Percentiles rank a stretch among this genome's conserved stretches.
Evolutionary conservation across 305 asterid species (phyloP).

Genomic region (Rubia tinctorum): DNA sequence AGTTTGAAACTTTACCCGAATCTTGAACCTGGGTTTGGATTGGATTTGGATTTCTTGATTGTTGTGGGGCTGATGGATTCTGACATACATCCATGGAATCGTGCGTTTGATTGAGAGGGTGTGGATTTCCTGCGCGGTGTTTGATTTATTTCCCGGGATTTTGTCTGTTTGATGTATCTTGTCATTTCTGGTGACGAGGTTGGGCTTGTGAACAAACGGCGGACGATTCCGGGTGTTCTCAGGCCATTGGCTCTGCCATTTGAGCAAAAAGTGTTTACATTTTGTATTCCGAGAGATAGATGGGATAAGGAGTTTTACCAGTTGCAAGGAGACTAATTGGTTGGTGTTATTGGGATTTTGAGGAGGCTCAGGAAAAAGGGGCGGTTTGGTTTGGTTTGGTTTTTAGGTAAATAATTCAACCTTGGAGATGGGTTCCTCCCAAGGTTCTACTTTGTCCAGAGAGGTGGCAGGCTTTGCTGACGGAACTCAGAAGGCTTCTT

Average conservation of each 20-base stretch:
- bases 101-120: slow-evolving; percentile 22
- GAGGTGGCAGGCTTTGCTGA: slow-evolving; percentile 64
- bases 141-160: slow-evolving; percentile 10
- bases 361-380: neutral
- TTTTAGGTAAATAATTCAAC: neutral
- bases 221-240: slow-evolving; percentile 52
- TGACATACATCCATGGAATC: slow-evolving; percentile 24
- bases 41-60: neutral
- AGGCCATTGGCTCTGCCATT: slow-evolving; percentile 60
- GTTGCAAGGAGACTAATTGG: slow-evolving; percentile 66
- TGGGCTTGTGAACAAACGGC: slow-evolving; percentile 79
- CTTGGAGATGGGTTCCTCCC: slow-evolving; percentile 64
- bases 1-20: slow-evolving; percentile 1
- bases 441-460: slow-evolving; percentile 60
- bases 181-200: slow-evolving; percentile 31
- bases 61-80: slow-evolving; percentile 12
- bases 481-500: slow-evolving; percentile 44
- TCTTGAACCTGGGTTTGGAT: slow-evolving; percentile 6
- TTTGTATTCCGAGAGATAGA: slow-evolving; percentile 61
- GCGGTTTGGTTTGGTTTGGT: neutral
- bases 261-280: slow-evolving; percentile 45
- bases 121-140: slow-evolving; percentile 14
- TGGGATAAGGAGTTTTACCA: slow-evolving; percentile 88
- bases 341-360: slow-evolving; percentile 6
- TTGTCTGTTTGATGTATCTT: slow-evolving; percentile 67